Conservation (phyloP, 1,139 yeast species). For the Suhomyces panamericanus region DNA sequence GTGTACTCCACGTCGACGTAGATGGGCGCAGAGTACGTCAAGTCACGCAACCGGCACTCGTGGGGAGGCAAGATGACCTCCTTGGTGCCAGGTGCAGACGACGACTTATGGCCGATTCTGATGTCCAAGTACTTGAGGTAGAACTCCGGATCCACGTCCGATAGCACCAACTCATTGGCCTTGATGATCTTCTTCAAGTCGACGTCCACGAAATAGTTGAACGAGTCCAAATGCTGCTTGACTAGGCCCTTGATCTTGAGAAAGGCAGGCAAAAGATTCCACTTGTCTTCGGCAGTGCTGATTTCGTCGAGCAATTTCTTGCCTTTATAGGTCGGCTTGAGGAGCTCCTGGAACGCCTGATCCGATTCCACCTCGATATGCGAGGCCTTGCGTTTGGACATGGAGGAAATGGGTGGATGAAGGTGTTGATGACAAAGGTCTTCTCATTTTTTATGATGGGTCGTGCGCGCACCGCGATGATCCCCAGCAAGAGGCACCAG, state of each 20-base stretch:
- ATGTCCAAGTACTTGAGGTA: constrained; percentile 89
- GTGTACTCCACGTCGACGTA: constrained; percentile 97
- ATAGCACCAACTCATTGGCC: constrained; percentile 85
- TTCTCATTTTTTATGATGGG: constrained; percentile 9
- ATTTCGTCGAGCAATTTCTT: constrained; percentile 84
- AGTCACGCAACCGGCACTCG: constrained; percentile 91
- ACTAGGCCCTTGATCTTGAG: constrained; percentile 93
- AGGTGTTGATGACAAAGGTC: constrained; percentile 9
- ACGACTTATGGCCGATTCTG: constrained; percentile 75
- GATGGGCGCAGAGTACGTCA: constrained; percentile 95
- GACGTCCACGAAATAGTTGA: constrained; percentile 90
- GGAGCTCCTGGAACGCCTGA: constrained; percentile 69
- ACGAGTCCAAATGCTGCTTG: constrained; percentile 95
- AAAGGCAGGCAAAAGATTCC: constrained; percentile 95
- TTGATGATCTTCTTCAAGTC: constrained; percentile 88
- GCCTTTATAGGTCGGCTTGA: constrained; percentile 83
- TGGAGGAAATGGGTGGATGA: neutral
- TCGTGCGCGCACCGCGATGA: constrained; percentile 3
- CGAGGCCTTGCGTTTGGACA: constrained; percentile 23
- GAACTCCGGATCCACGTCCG: constrained; percentile 97
- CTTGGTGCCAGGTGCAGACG: constrained; percentile 49
- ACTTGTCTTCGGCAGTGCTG: constrained; percentile 87
- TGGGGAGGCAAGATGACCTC: constrained; percentile 86
- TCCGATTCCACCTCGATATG: constrained; percentile 24
- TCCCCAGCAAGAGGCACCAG: too few relatives aligned